Conservation (phyloP, 1,139 yeast species). For the Suhomyces choctaworum region DNA sequence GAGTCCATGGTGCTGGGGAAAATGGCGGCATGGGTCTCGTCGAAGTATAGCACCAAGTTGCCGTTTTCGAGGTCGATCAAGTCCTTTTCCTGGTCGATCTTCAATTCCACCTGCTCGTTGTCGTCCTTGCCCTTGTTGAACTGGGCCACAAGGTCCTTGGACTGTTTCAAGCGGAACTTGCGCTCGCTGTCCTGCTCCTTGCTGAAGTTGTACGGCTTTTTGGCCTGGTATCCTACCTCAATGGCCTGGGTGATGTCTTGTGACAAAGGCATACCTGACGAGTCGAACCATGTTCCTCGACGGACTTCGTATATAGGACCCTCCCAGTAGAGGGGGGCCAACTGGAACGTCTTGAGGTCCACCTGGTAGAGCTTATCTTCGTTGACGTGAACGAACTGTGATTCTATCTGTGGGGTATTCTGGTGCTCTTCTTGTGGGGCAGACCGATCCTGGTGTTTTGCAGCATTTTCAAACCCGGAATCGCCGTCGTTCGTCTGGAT, state of each 20-base stretch:
- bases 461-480: not conserved
- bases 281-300: conserved; percentile 80
- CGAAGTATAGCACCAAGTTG: conserved; percentile 33
- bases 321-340: conserved; percentile 81
- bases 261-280: conserved; percentile 61
- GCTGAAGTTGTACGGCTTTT: conserved; percentile 32
- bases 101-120: conserved; percentile 15
- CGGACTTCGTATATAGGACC: conserved; percentile 86
- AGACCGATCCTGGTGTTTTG: not conserved
- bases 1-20: conserved; percentile 39
- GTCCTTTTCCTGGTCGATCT: conserved; percentile 29
- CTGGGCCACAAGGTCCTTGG: conserved; percentile 22
- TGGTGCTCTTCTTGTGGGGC: not conserved
- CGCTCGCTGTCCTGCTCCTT: conserved; percentile 8
- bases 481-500: not conserved
- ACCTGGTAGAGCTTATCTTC: conserved; percentile 83
- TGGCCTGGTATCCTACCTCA: conserved; percentile 52
- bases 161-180: conserved; percentile 9
- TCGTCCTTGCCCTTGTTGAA: conserved; percentile 21
- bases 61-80: conserved; percentile 33
- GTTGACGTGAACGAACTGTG: conserved; percentile 48
- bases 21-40: conserved; percentile 36
- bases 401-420: too few species aligned
- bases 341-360: conserved; percentile 51
- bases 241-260: conserved; percentile 53